Evolutionary conservation across 805 yeast genomes (phyloP), one percentile per base, ranked within the genome.

Genomic region (Wickerhamiella lipophila): DNA sequence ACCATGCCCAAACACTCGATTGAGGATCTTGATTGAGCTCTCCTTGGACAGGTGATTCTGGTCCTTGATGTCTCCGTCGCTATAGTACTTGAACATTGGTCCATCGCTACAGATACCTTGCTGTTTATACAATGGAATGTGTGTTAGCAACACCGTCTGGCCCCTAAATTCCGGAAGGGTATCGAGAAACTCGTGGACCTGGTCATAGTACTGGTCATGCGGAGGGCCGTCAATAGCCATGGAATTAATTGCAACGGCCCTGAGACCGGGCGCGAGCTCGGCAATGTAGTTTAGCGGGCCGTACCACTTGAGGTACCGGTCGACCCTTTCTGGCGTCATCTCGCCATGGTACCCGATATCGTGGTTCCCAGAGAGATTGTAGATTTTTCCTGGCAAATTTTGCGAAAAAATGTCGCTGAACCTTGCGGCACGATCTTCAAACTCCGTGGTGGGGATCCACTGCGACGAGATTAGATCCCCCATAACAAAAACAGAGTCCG

Each of bases 301-400:
- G 65, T 83, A 92, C 25, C 82, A 67, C 35, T 68, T 67, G 49
- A 71, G 72, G 67, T 78, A 92, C 55, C 98, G 71, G 1, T 84
- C 76, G 78, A 86, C 77, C 58, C 94, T 94, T 58, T 85, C 96
- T 68, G 79, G 78, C 0, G 95, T 87, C 36, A 94, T 85, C 64
- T 92, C 98, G 0, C 97, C 97, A 43, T 83, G 76, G 62, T 92
- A 89, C 0, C 98, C 98, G 43, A 89, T 79, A 63, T 92, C 98
- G 62, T 92, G 98, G 62, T 92, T 92, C 1, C 98, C 98, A 1
- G 94, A 80, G 42, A 92, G 68, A 62, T 92, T 92, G 52, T 86
- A 74, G 59, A 89, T 77, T 32, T 11, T 35, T 5, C 54, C 53
- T 4, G 43, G 7, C n/a, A 7, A 18, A 13, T 30, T 16, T 18